Percentiles rank a stretch among this genome's conserved stretches.
These are phyloP conservation scores for Arachis monticola DNA, from an alignment of 331 rosid genomes.

Conservation along the genomic window DNA sequence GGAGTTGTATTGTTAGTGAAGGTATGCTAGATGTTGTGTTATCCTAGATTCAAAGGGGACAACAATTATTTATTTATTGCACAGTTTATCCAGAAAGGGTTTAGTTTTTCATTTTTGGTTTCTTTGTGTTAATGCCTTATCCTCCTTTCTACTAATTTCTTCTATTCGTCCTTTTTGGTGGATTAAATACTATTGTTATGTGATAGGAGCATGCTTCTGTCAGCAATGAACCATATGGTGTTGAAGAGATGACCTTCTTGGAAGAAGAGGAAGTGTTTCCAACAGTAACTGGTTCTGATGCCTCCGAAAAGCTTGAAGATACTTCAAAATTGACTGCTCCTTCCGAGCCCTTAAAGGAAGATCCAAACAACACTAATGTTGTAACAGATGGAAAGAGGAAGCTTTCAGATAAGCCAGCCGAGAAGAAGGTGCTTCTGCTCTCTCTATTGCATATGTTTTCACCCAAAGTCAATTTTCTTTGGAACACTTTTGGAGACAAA, in stretches of 20 bases:
- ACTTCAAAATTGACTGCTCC: constrained; percentile 46
- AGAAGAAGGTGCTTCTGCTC: constrained; percentile 65
- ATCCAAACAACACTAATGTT: constrained; percentile 37
- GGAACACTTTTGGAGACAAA: constrained; percentile 15
- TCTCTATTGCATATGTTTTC: constrained; percentile 22
- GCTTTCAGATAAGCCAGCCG: constrained; percentile 55
- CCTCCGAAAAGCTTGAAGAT: constrained; percentile 52
- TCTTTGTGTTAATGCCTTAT: neutral
- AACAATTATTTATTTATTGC: neutral
- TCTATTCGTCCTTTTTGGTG: neutral
- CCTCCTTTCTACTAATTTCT: neutral
- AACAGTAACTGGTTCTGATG: constrained; percentile 47
- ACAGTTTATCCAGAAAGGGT: neutral
- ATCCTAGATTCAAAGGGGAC: neutral
- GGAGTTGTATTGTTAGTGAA: constrained; percentile 26
- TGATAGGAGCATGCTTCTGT: constrained; percentile 59
- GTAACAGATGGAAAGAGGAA: constrained; percentile 72
- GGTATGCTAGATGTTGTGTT: neutral
- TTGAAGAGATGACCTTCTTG: constrained; percentile 88
- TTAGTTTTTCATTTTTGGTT: neutral
- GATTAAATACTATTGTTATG: constrained; percentile 29
- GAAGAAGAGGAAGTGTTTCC: constrained; percentile 87
- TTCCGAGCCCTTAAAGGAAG: constrained; percentile 49
- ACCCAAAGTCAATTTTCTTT: constrained; percentile 12
- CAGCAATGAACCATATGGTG: constrained; percentile 50